Conservation (phyloP, 2,329 filamentous ascomycete species). For the Cladophialophora yegresii region DNA sequence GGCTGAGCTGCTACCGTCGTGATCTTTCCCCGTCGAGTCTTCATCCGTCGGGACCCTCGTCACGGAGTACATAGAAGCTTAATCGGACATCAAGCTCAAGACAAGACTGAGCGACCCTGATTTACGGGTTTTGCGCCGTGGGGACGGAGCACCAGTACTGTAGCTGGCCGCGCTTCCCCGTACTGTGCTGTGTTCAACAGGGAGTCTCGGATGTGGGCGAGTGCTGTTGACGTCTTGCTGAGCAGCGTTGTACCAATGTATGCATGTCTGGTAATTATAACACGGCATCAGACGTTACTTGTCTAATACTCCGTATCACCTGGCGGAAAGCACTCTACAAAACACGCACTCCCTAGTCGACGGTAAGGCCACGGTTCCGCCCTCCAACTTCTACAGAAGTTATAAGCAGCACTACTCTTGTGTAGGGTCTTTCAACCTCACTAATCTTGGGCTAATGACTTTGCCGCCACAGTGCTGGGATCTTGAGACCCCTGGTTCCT, state of each 20-base stretch:
- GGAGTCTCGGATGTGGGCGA: slow-evolving; percentile 10
- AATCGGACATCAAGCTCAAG: too few species aligned
- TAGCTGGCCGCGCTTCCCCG: too few species aligned
- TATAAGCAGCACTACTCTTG: neutral
- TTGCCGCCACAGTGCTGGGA: neutral
- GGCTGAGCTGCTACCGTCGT: too few species aligned
- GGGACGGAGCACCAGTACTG: too few species aligned
- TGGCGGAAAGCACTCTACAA: neutral
- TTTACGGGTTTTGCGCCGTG: too few species aligned
- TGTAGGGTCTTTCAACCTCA: neutral
- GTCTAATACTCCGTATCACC: neutral
- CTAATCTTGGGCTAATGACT: neutral
- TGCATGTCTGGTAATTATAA: too few species aligned
- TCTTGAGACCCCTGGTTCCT: neutral
- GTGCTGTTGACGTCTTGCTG: neutral
- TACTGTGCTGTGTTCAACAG: too few species aligned
- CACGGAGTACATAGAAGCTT: too few species aligned
- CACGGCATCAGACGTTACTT: neutral
- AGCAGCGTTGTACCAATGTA: too few species aligned
- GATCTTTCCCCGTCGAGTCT: too few species aligned
- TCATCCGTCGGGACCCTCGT: too few species aligned
- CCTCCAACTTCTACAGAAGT: neutral
- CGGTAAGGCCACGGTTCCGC: neutral
- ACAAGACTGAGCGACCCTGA: too few species aligned
- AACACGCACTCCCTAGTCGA: neutral